phyloP scores from a whole-genome alignment of 176 grass and related monocot genomes.

The Lolium multiflorum region DNA sequence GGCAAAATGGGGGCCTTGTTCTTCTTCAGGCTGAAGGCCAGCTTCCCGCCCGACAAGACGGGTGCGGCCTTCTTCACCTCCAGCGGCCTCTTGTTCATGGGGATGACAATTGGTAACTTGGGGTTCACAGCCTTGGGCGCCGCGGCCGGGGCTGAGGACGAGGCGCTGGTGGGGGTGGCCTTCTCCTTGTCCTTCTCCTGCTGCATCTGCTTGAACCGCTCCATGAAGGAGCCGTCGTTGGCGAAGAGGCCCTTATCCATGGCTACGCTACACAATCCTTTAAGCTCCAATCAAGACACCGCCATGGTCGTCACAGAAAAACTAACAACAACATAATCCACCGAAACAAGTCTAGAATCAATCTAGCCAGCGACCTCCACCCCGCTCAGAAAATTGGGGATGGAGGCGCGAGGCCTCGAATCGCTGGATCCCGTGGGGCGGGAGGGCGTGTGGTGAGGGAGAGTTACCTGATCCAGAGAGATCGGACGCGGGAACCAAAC shows the following conservation, averaged over 20 bases:
- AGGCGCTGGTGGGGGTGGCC: neutral
- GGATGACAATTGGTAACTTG: constrained; percentile 22
- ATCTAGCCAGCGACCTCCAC: too few species aligned
- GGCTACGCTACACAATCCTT: constrained; percentile 53
- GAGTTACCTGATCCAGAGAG: constrained; percentile 44
- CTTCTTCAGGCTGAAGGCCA: constrained; percentile 97
- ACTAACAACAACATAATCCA: neutral
- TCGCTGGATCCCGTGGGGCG: constrained; percentile 23
- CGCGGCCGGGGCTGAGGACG: neutral
- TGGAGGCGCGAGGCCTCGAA: neutral
- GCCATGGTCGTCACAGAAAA: constrained; percentile 4
- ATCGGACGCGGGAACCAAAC: constrained; percentile 36
- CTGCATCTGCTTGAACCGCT: constrained; percentile 93
- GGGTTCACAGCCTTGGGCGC: constrained; percentile 29
- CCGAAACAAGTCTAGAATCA: neutral
- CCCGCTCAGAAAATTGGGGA: neutral
- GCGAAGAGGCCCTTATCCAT: constrained; percentile 79
- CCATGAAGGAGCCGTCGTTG: constrained; percentile 98
- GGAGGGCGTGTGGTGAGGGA: neutral
- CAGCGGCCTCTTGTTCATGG: constrained; percentile 62
- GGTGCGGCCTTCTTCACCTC: constrained; percentile 62
- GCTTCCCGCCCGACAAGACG: constrained; percentile 52
- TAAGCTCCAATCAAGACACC: constrained; percentile 48
- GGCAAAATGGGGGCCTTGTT: constrained; percentile 60
- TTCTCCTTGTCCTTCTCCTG: constrained; percentile 65